phyloP scores from a whole-genome alignment of 441 rosid species.

The Populus hybrid region DNA sequence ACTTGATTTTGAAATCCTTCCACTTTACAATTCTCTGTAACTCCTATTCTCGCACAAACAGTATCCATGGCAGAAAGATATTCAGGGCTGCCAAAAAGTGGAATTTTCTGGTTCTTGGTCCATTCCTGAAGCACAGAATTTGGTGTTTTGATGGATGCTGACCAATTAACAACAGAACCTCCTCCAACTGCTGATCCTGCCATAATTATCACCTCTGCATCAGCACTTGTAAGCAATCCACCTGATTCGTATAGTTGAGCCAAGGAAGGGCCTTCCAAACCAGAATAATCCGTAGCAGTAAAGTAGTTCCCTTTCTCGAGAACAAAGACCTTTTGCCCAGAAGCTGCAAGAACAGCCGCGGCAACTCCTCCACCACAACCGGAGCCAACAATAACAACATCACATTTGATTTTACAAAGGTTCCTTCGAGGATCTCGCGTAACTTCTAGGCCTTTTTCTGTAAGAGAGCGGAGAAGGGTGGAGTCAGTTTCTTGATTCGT shows the following conservation, averaged over 20 bases:
- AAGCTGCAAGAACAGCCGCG: conserved; percentile 66
- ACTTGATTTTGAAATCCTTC: conserved; percentile 79
- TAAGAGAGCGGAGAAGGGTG: conserved; percentile 45
- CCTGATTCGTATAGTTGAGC: conserved; percentile 60
- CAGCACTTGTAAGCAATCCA: conserved; percentile 46
- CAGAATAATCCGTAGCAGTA: conserved; percentile 49
- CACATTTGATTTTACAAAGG: conserved; percentile 57
- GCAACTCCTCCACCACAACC: conserved; percentile 99
- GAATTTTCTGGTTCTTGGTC: conserved; percentile 48
- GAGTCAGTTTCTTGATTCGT: conserved; percentile 45
- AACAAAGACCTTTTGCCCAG: conserved; percentile 75
- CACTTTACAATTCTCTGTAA: conserved; percentile 47
- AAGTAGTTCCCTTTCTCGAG: conserved; percentile 87
- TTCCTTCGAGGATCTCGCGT: conserved; percentile 24
- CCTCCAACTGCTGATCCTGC: conserved; percentile 76
- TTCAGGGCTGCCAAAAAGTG: conserved; percentile 45
- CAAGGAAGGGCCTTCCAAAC: conserved; percentile 61
- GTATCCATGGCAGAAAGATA: conserved; percentile 62
- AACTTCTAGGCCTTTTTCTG: conserved; percentile 56
- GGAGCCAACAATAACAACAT: conserved; percentile 71
- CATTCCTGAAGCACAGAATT: conserved; percentile 62
- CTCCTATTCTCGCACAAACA: conserved; percentile 72
- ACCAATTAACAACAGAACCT: conserved; percentile 42
- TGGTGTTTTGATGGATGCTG: conserved; percentile 78
- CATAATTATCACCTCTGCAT: conserved; percentile 37